Evolutionary conservation across 1,284 basidiomycete genomes (phyloP), one percentile per base, ranked within the genome.

Genomic region (Cutaneotrichosporon sp.): DNA sequence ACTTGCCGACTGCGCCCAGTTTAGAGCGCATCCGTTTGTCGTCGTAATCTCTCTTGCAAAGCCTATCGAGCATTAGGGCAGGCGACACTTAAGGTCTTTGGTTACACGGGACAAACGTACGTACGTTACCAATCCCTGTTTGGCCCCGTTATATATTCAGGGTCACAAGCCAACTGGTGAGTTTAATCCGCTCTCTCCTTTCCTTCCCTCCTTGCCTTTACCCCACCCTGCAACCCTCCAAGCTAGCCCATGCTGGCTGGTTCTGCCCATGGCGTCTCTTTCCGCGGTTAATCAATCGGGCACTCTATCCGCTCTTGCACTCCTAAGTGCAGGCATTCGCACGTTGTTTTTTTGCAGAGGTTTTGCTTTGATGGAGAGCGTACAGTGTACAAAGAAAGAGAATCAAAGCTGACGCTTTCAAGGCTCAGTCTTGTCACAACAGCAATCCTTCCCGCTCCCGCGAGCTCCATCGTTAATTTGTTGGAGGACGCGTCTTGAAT

Each of bases 261-360:
- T n/a, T 46, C 42, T 34, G 34, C 34, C 34, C 10, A 16, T n/a
- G 14, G 42, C 42, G 5, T 46, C 18, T 18, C 42, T 46, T 5
- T 18, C 42, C 42, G 42, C 42, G 18, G 40, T 42, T 46, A 18
- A 46, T 46, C 18, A 18, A 46, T 46, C 42, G 42, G 18, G 42
- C 42, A 46, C 42, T 46, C 42, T 46, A 46, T 46, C 42, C 42
- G 42, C 42, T n/a, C 42, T 46, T 42, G 14, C 42, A 18, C 42
- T 46, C 42, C 38, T 10, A 11, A 5, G 38, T 16, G 38, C 38
- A 14, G 38, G 42, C 18, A 46, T n/a, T 46, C 7, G 42, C 42
- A 46, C 18, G 42, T 3, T 3, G 16, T n/a, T 46, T 18, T 42
- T 13, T 16, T 1, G 40, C 42, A 21, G 14, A 1, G 14, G 42